Evolutionary conservation across 2,329 filamentous ascomycete genomes (phyloP).

Genomic region (Exophiala lecanii-corni): DNA sequence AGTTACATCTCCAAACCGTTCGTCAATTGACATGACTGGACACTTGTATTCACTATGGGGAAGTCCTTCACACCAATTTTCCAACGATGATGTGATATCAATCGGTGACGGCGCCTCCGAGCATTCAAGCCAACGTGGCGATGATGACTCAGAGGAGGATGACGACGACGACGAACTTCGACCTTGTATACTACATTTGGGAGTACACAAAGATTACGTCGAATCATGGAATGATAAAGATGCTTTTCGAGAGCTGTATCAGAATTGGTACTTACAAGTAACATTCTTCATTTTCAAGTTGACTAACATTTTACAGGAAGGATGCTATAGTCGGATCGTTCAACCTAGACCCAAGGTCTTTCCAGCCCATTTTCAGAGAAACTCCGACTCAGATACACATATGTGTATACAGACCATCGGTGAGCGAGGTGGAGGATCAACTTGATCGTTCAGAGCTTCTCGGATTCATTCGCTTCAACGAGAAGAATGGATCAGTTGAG

Average conservation of each 20-base stretch:
- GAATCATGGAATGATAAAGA: constrained; percentile 13
- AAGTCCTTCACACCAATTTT: not conserved
- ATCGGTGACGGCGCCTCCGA: too few relatives aligned
- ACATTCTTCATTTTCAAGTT: not conserved
- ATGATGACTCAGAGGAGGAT: not conserved
- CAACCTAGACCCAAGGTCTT: constrained; percentile 3
- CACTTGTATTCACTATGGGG: too few relatives aligned
- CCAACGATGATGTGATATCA: not conserved
- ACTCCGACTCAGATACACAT: too few relatives aligned
- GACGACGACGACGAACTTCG: not conserved
- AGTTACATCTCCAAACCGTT: too few relatives aligned
- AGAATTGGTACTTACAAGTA: constrained; percentile 19
- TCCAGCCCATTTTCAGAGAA: constrained; percentile 7
- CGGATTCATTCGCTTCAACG: constrained; percentile 26
- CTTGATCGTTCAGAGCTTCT: constrained; percentile 8
- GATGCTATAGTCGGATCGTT: constrained; percentile 18
- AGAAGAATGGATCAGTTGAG: constrained; percentile 19
- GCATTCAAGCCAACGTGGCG: too few relatives aligned
- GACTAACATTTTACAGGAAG: constrained; percentile 14
- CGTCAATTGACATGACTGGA: too few relatives aligned
- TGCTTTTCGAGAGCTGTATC: constrained; percentile 23
- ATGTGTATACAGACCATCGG: constrained; percentile 10
- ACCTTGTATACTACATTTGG: not conserved
- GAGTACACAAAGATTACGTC: constrained; percentile 9
- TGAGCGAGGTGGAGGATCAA: not conserved